Evolutionary conservation across 768 basidiomycete genomes (phyloP), one percentile per base, ranked within the genome.

Genomic region (Amanita rimosa): DNA sequence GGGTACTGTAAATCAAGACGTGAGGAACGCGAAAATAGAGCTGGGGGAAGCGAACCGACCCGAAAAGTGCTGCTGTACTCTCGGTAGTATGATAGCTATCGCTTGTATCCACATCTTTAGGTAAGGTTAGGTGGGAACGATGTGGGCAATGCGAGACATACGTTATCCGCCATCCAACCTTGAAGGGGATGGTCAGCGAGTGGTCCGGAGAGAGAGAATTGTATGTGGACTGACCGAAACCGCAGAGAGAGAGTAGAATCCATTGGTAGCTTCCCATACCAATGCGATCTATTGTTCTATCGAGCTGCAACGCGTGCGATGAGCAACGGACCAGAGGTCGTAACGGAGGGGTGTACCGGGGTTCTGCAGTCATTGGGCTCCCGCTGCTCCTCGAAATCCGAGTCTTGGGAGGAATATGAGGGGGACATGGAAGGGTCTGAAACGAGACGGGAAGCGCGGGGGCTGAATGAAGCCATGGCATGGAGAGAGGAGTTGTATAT

Each of bases 151-250:
- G 52, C 49, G 44, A 48, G 57, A 65, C 68, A 57, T 60, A 92
- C 90, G 63, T 94, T 94, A 65, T 95, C 91, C 47, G 91, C 90
- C 74, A 90, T 71, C 92, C 92, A 95, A 26, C 91, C 92, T 88
- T 35, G 33, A 19, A 53, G 31, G 47, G 50, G 33, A 21, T 11
- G 52, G 22, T 43, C 21, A 19, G 31, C 16, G 42, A 17, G 36
- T 34, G 55, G 37, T 48, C 49, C 5, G 21, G 10, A 39, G 35
- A 10, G 14, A 19, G 52, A 36, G 24, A 24, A 24, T 22, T 35
- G 43, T 17, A 22, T 4, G 1, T 36, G 44, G 26, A 68, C 87
- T 61, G 67, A 91, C 90, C 88, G 54, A 90, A 86, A 38, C 91
- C 91, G 68, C 92, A 95, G 9, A 94, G 65, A 14, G 85, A 86